Evolutionary conservation across 805 yeast genomes (phyloP).

Genomic region (Deakozyma indianensis): DNA sequence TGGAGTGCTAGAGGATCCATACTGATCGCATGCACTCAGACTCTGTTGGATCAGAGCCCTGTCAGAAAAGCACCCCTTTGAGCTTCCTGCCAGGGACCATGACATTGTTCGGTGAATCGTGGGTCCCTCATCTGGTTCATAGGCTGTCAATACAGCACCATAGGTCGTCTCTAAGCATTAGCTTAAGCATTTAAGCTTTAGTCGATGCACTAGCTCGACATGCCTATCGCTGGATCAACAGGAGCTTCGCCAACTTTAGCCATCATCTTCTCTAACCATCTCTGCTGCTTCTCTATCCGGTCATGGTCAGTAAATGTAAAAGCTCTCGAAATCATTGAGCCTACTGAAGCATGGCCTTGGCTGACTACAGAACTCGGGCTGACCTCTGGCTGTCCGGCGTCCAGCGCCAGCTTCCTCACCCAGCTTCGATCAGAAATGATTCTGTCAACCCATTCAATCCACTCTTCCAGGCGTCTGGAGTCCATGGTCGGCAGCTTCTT

Average conservation of each 20-base stretch:
- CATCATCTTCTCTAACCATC: not conserved
- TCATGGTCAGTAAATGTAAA: not conserved
- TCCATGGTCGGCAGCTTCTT: conserved; percentile 5
- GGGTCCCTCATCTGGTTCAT: too few relatives aligned
- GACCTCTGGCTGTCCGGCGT: conserved; percentile 8
- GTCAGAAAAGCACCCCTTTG: too few relatives aligned
- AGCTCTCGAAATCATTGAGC: not conserved
- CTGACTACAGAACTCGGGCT: not conserved
- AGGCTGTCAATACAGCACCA: too few relatives aligned
- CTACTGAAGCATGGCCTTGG: not conserved
- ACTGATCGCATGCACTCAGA: too few relatives aligned
- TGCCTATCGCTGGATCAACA: too few relatives aligned
- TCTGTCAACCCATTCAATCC: conserved; percentile 20
- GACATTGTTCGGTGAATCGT: too few relatives aligned
- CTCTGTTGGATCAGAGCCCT: too few relatives aligned
- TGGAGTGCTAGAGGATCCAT: too few relatives aligned
- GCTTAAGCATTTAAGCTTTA: too few relatives aligned
- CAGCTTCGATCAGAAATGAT: conserved; percentile 22
- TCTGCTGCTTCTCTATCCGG: not conserved
- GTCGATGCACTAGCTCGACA: too few relatives aligned
- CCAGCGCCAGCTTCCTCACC: conserved; percentile 14
- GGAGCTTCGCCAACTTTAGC: not conserved
- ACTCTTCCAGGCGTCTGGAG: conserved; percentile 15
- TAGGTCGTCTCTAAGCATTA: too few relatives aligned
- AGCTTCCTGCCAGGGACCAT: too few relatives aligned